These are phyloP conservation scores for Anethum foeniculum DNA, from an alignment of 140 eudicot species.

Conservation along the genomic window DNA sequence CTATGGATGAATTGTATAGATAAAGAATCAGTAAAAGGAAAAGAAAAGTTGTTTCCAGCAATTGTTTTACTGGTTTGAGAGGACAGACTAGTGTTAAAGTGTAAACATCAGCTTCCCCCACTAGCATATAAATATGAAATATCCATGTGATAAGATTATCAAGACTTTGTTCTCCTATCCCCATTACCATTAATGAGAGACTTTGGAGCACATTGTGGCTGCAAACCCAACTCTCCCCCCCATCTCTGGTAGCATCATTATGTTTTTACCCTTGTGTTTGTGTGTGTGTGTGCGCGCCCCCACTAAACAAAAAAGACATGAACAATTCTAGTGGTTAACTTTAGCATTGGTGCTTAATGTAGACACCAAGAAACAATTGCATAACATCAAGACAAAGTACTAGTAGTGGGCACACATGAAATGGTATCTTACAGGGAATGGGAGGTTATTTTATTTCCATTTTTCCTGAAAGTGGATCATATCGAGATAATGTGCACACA, in stretches of 20 bases:
- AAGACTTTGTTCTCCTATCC: background rate
- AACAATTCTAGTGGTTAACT: constrained; percentile 24
- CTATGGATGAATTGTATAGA: constrained; percentile 10
- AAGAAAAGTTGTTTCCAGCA: background rate
- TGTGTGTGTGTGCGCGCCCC: constrained; percentile 13
- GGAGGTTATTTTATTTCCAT: constrained; percentile 1
- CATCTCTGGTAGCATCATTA: constrained; percentile 15
- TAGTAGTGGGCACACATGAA: constrained; percentile 14
- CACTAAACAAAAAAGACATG: constrained; percentile 25
- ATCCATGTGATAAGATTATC: constrained; percentile 15
- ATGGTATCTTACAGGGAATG: constrained; percentile 13
- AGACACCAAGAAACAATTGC: constrained; percentile 20
- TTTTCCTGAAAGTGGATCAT: background rate
- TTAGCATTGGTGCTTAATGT: constrained; percentile 24
- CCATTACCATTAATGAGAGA: constrained; percentile 1
- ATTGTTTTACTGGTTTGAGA: background rate
- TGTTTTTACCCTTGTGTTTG: background rate
- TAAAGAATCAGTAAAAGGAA: constrained; percentile 15
- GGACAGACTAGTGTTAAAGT: constrained; percentile 13
- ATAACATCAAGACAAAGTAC: constrained; percentile 17
- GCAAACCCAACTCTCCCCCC: constrained; percentile 20
- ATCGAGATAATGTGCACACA: background rate
- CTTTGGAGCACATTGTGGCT: constrained; percentile 2
- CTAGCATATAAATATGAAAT: constrained; percentile 9
- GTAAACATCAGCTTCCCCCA: constrained; percentile 21